A percentile compares a stretch with the other conserved stretches of the same genome.
phyloP scores from a whole-genome alignment of 352 stramenopile species.

The Globisporangium radiosum region DNA sequence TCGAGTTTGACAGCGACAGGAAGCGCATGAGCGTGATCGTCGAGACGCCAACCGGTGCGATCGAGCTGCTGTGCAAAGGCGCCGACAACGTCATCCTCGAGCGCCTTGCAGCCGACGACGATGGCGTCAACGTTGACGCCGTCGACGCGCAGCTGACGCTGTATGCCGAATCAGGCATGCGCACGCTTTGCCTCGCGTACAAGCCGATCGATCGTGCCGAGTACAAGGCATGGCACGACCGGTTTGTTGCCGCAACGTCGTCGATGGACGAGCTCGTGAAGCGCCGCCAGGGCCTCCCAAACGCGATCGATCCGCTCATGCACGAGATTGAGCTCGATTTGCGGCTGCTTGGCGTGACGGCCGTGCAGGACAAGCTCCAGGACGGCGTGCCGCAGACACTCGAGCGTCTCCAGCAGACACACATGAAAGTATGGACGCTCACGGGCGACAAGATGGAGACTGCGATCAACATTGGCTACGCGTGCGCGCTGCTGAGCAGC shows the following conservation, averaged over 20 bases:
- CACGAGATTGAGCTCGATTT: slow-evolving; percentile 82
- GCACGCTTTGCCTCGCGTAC: slow-evolving; percentile 69
- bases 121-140: background rate
- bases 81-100: slow-evolving; percentile 81
- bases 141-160: slow-evolving; percentile 47
- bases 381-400: slow-evolving; percentile 87
- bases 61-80: slow-evolving; percentile 72
- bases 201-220: slow-evolving; percentile 41
- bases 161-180: slow-evolving; percentile 68
- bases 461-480: slow-evolving; percentile 94
- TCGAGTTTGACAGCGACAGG: slow-evolving; percentile 96
- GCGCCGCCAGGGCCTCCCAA: slow-evolving; percentile 43
- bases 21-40: slow-evolving; percentile 98
- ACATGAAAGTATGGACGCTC: slow-evolving; percentile 94
- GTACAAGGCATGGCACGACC: slow-evolving; percentile 56
- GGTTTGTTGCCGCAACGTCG: slow-evolving; percentile 41
- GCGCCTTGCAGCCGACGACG: slow-evolving; percentile 31
- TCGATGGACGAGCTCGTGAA: slow-evolving; percentile 78
- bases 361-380: slow-evolving; percentile 93
- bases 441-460: slow-evolving; percentile 95
- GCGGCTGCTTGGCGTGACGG: slow-evolving; percentile 79
- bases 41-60: slow-evolving; percentile 48
- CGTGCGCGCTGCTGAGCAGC: slow-evolving; percentile 76
- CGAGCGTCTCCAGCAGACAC: slow-evolving; percentile 72
- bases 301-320: slow-evolving; percentile 72